These are phyloP conservation scores for Trichosporon coremiiforme DNA, from an alignment of 1,284 basidiomycete species.

Conservation along the genomic window DNA sequence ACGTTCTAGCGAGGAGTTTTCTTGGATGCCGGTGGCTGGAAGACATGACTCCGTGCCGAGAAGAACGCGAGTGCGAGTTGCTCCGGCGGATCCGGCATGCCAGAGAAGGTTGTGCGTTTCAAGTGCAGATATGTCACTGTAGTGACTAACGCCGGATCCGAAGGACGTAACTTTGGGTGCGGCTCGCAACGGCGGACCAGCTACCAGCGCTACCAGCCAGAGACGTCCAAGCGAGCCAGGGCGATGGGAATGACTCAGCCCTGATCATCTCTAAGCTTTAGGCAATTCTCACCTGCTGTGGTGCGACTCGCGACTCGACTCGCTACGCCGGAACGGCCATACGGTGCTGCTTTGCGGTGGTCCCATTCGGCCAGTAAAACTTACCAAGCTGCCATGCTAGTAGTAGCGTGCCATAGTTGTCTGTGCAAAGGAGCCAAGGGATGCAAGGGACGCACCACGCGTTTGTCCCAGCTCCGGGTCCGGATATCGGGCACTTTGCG, in stretches of 20 bases:
- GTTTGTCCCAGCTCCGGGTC: not conserved
- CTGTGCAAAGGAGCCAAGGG: not conserved
- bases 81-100: not conserved
- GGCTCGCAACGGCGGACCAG: too few species aligned
- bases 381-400: not conserved
- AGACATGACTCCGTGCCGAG: not conserved
- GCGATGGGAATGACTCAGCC: not conserved
- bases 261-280: not conserved
- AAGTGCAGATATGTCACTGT: not conserved
- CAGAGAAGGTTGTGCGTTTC: not conserved
- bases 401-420: not conserved
- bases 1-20: too few species aligned
- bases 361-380: not conserved
- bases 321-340: not conserved
- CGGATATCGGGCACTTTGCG: not conserved
- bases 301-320: too few species aligned
- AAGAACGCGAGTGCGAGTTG: not conserved
- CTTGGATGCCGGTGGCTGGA: not conserved
- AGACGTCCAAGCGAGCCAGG: not conserved
- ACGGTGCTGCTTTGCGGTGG: not conserved
- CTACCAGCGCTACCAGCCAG: too few species aligned
- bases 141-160: constrained; percentile 12
- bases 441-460: not conserved
- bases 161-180: not conserved
- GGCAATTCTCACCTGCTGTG: too few species aligned